Evolutionary conservation across 2,329 filamentous ascomycete genomes (phyloP), one percentile per base, ranked within the genome.

Genomic region (Hypoxylon sp.): DNA sequence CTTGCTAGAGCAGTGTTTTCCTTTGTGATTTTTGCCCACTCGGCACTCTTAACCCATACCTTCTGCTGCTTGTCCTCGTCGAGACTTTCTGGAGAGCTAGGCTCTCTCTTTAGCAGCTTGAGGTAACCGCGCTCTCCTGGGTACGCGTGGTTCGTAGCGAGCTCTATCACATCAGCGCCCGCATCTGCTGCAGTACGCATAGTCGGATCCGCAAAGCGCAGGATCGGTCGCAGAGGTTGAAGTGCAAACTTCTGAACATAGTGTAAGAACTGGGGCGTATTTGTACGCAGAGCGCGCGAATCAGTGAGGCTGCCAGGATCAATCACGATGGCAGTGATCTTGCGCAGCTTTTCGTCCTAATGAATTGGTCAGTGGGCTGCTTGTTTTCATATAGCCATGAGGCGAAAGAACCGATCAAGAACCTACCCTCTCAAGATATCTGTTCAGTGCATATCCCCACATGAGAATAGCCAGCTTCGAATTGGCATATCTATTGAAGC

Each of bases 401-500:
- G 24, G 37, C 19, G 22, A 55, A 51, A 31, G 31, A 14, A 22
- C 4, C 13, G 17, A 31, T 39, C 37, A 13, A n/a, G 51, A 11
- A 51, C 52, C 24, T 65, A 74, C 76, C 59, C 75, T 73, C 50
- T 77, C 66, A 5, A 79, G 72, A 17, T 71, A 65, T 3, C 74
- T 72, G 54, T 82, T 83, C 17, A 85, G 67, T 29, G 80, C 79
- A 63, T 83, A 80, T 67, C 78, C 80, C 68, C 80, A 80, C 72
- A 80, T 81, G 3, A 82, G 72, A 11, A 80, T 73, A 2, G 78
- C 81, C 5, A 75, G 69, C 69, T 84, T 85, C 0, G 81, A 79
- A 24, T 78, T 79, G 2, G 77, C 82, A 70, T 85, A 86, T 58
- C 81, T 74, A 58, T 82, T 78, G 33, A 83, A 83, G 2, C 83